Evolutionary conservation across 2,329 filamentous ascomycete species (phyloP), one percentile per base, ranked within the genome.

Genomic region (Monosporascus sp.): DNA sequence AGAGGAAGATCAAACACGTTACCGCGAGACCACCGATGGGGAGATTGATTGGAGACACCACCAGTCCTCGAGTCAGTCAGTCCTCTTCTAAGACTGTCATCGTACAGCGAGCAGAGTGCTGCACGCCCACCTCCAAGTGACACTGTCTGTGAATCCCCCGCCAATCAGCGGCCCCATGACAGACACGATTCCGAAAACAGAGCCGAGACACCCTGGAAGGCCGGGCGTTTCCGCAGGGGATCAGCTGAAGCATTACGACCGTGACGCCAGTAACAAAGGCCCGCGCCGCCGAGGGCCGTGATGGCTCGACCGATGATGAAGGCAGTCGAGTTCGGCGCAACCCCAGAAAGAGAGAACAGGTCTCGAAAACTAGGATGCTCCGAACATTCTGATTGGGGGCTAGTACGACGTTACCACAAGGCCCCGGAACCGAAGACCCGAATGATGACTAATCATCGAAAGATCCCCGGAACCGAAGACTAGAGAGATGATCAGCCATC

Each of bases 41-140:
- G 17, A 83, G 72, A 56, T 83, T 83, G 62, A 83, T 78, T 78
- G 83, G 60, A 83, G 83, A 61, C 80, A 82, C 80, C 80, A 72
- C 55, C 68, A 66, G 15, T 51, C 14, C 18, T 8, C 22, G 7
- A 8, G 40, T 11, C 48, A 31, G 37, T 14, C 4, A 3, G 31
- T 5, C 31, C 31, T 14, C 11, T 35, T 14, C 31, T 5, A 5
- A 14, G 31, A 35, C 14, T 9, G 11, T 35, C 31, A 35, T 14
- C 31, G 31, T 35, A 14, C 31, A 14, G 31, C 31, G 31, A 14
- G 31, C 11, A 5, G 31, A 35, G 9, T 14, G 31, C 31, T 35
- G 31, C 31, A 41, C 43, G 55, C 56, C 35, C n/a, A 73, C 67
- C 75, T 72, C 80, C 80, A 83, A 11, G 72, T 73, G 14, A 72